phyloP scores from a whole-genome alignment of 148 eudicot species.

The Vaccinium vitisidaea region DNA sequence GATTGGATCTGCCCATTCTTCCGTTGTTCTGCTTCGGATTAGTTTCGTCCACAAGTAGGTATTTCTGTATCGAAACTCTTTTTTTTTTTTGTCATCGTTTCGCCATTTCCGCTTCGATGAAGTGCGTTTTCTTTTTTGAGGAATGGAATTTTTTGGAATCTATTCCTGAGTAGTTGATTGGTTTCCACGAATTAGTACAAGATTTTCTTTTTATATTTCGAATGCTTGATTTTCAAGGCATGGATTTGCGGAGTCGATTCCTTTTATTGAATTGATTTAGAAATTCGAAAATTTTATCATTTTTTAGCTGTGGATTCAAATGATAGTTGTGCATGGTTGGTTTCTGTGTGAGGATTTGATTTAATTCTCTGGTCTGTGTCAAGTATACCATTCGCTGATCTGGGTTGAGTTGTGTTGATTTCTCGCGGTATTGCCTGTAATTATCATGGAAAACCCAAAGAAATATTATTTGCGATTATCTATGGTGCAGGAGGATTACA shows the following conservation, averaged over 20 bases:
- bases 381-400: not conserved
- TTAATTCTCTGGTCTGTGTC: not conserved
- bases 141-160: not conserved
- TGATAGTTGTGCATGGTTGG: not conserved
- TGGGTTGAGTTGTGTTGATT: not conserved
- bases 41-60: slow-evolving; percentile 13
- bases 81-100: not conserved
- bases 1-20: slow-evolving; percentile 30
- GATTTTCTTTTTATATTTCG: not conserved
- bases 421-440: not conserved
- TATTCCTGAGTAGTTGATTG: not conserved
- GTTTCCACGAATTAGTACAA: not conserved
- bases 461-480: not conserved
- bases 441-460: not conserved
- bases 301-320: not conserved
- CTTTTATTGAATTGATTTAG: not conserved
- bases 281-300: slow-evolving; percentile 15
- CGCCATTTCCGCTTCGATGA: not conserved
- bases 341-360: slow-evolving; percentile 5
- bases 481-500: not conserved
- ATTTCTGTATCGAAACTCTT: not conserved
- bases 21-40: not conserved
- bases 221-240: not conserved
- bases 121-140: not conserved
- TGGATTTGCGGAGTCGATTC: not conserved